These are phyloP conservation scores for Dentipellis sp. DNA, from an alignment of 768 basidiomycete genomes.

Conservation along the genomic window DNA sequence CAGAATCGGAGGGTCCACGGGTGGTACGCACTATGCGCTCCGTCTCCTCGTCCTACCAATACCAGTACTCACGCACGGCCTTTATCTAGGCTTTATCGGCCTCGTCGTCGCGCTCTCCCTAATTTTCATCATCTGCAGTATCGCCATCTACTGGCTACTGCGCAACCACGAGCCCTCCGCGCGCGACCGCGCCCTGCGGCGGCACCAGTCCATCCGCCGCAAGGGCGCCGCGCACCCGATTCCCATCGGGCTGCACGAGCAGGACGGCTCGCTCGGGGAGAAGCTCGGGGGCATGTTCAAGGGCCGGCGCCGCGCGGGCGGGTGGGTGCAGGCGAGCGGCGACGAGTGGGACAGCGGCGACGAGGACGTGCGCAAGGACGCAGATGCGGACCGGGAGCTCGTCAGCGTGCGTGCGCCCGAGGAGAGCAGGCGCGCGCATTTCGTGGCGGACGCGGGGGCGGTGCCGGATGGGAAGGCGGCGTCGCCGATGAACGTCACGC, in stretches of 20 bases:
- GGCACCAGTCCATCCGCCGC: constrained; percentile 8
- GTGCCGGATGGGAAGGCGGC: not conserved
- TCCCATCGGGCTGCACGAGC: constrained; percentile 10
- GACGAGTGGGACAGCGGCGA: constrained; percentile 10
- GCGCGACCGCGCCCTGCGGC: constrained; percentile 27
- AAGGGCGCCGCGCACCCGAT: constrained; percentile 6
- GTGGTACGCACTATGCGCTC: constrained; percentile 1
- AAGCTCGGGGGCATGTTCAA: constrained; percentile 12
- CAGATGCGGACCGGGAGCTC: not conserved
- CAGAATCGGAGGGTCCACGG: constrained; percentile 10
- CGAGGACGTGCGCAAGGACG: constrained; percentile 1
- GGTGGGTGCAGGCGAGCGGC: constrained; percentile 11
- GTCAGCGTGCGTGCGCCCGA: not conserved
- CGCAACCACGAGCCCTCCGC: constrained; percentile 37
- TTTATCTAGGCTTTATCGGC: constrained; percentile 37
- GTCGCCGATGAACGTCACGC: not conserved
- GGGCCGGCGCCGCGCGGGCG: constrained; percentile 6
- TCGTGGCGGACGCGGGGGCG: not conserved
- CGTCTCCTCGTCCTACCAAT: not conserved
- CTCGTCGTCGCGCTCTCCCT: constrained; percentile 46
- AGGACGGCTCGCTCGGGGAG: constrained; percentile 8
- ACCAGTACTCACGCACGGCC: not conserved
- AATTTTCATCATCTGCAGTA: constrained; percentile 43
- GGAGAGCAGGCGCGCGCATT: not conserved
- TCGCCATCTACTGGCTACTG: constrained; percentile 48